Base-by-base conservation (phyloP, 306 rosid genomes). In the Heteromeles arbutifolia region DNA sequence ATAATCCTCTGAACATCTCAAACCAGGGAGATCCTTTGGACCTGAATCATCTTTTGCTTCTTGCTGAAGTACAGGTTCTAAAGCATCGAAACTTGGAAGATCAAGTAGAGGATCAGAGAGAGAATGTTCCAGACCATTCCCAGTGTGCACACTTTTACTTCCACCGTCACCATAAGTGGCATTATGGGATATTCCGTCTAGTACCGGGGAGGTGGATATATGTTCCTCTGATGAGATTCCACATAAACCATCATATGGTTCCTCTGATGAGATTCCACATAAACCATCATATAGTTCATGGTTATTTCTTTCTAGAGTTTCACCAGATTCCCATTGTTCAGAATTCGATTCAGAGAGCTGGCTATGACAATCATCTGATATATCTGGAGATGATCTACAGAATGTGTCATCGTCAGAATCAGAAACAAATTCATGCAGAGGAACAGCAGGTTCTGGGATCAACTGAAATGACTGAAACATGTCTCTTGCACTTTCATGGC, bases 381-480 rank as follows among this genome's bases (percentile, higher is more conserved):
- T 67, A 81, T 73, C 84, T 9, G 97, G 87, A 83, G 99, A 88
- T 62, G 98, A 92, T 88, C 96, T 85, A 83, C 97, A 90, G 85
- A 95, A 95, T 19, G 99, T 95, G 85, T 92, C 99, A 73, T 90
- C 90, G 25, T 87, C 99, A 48, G 97, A 89, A 73, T 92, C 88
- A 57, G 79, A 89, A 72, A 74, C 87, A 71, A 87, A 79, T 65
- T 85, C 97, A 75, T 88, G 90, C 74, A 84, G 68, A 76, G 89
- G 85, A 70, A 83, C 70, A 74, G 90, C 82, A 85, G 87, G 69
- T 57, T 89, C 97, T 12, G 97, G 97, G 41, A 89, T 92, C 88
- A 92, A 82, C 80, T 92, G 97, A 79, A 92, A 95, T 4, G 97
- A 92, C 37, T 91, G 96, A 86, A 92, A 95, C 80, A 81, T 61